Evolutionary conservation across 2,329 filamentous ascomycete genomes (phyloP), one percentile per base, ranked within the genome.

Genomic region (Fusarium nodosum): DNA sequence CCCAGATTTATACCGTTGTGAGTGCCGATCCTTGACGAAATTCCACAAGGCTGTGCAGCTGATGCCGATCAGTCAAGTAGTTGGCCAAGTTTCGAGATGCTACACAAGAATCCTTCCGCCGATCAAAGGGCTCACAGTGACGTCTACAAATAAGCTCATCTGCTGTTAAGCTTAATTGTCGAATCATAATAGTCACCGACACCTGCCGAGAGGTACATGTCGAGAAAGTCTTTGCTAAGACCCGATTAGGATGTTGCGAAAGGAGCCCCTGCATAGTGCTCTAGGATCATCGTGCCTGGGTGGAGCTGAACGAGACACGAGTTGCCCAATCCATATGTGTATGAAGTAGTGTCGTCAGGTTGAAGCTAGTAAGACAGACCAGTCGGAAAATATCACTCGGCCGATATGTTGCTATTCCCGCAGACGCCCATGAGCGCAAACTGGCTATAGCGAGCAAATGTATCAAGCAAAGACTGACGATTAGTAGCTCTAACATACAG

Each of bases 291-390:
- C 39, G 13, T 36, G 18, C 13, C 20, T n/a, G 18, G 51, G 60
- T 65, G 62, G 62, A 65, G 38, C 24, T 38, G 26, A 54, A 41
- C 7, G 7, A 42, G 11, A 66, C 63, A 64, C 60, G 61, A 59
- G 38, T 59, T 64, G 28, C 55, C 46, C 41, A 11, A 53, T 65
- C 39, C 15, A 24, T 31, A 3, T 15, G 24, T 30, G 16, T 16
- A 24, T 20, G 34, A 16, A 10, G 16, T 15, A 24, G 12, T 68
- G 64, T 64, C 39, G 53, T 68, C 48, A 65, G 24, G 18, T n/a
- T 7, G 22, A 6, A 18, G 22, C 18, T 26, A 13, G 5, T 20
- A 30, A 46, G 44, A 33, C 28, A 45, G n/a, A 51, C 18, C 2
- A 11, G 5, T 28, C 15, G 18, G 16, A 18, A 8, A 18, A 24